Evolutionary conservation across 2,329 filamentous ascomycete genomes (phyloP), one percentile per base, ranked within the genome.

Genomic region (Pseudogymnoascus sp.): DNA sequence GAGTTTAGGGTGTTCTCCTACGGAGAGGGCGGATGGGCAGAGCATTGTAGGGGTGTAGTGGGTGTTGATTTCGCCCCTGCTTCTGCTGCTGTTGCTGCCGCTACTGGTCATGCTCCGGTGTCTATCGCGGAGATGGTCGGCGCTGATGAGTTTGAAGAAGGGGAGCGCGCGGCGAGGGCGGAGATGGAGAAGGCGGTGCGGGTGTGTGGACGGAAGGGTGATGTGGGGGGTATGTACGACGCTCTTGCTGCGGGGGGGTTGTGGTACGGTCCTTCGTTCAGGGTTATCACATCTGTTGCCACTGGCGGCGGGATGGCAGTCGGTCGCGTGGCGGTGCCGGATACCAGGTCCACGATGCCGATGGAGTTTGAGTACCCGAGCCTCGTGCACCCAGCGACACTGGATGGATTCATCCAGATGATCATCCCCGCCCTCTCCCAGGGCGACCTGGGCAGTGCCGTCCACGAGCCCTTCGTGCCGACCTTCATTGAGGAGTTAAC

Each of bases 1-100:
- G 81, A 84, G 68, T 86, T 87, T 72, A 73, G 77, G 1, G 81
- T 87, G 25, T 82, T 77, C 53, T 84, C 83, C 0, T 84, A 78
- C 78, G 78, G 78, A 0, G 76, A 72, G 11, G 76, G 80, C 42
- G 79, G 80, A 9, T 87, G 84, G 84, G 79, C 79, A 0, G 81
- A 86, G 68, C 80, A 86, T 67, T 84, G 82, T 69, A 74, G 77
- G 31, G 80, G 81, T n/a, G 72, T 82, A 3, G 74, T 84, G 5
- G 72, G 75, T 5, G 75, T 79, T 2, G 69, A 71, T 36, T 65
- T 71, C 6, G 64, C 66, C 6, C 73, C 77, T n/a, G 66, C 69
- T 1, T 65, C 69, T 1, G 79, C 80, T 64, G 74, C 75, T 3
- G 75, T 80, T 1, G 76, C 78, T 60, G 73, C 75, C 31, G 67